Base-by-base conservation (phyloP, 176 grass and related monocot genomes). In the Pharus latifolius region DNA sequence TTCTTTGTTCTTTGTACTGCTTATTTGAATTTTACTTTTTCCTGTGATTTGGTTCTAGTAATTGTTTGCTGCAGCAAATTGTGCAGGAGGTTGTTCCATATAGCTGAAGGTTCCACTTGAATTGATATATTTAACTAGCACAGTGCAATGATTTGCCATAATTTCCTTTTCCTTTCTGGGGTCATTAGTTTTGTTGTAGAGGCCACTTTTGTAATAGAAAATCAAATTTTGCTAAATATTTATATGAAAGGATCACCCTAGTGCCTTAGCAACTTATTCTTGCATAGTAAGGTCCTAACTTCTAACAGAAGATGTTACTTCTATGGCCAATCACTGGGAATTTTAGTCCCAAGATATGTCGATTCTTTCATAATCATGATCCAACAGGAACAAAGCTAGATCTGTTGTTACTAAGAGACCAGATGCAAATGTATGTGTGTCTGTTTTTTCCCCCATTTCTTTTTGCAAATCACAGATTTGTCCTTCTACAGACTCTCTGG, bases 401-500 rank as follows among this genome's bases (percentile, higher is more conserved):
- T 38, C 57, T 19, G 17, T 66, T 74, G 51, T 49, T 31, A 62
- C 26, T 60, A 44, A 59, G 33, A 61, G 47, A 15, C 22, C 19
- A 26, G 45, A 55, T 41, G n/a, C n/a, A n/a, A n/a, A n/a, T n/a
- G n/a, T n/a, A n/a, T n/a, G n/a, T n/a, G n/a, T n/a, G n/a, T n/a
- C n/a, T n/a, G n/a, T 76, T 53, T 75, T 16, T 51, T 35, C 30
- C 45, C 33, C 8, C 40, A 18, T 65, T 74, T 73, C 34, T 46
- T 63, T 33, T 14, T 59, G 50, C 34, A 60, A 62, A 40, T 79
- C 71, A 85, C 51, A 54, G 22, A 68, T 51, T 82, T 72, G 4
- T 30, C 31, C 41, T 67, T 73, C 20, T 44, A 26, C 90, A 99
- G 95, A 74, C 79, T 34, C 60, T 99, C 44, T 99, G 95, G 95